Evolutionary conservation across 2,329 filamentous ascomycete genomes (phyloP).

Genomic region (Venturia carpophila): DNA sequence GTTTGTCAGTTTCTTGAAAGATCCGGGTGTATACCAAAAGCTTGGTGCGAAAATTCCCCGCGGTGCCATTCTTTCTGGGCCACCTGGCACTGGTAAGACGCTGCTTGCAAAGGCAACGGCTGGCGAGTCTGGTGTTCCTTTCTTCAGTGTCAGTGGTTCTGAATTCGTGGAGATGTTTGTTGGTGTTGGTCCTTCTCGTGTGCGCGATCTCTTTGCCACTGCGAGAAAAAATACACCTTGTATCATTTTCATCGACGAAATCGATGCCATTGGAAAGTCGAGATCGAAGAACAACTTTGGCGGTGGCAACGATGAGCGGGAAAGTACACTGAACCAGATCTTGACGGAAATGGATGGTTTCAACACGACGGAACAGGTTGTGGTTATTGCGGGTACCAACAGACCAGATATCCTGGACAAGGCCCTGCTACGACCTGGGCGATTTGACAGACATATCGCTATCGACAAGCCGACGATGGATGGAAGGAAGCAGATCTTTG

Average conservation of each 20-base stretch:
- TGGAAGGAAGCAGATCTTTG: conserved; percentile 91
- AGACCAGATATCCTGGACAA: conserved; percentile 90
- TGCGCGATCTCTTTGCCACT: conserved; percentile 88
- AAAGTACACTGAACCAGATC: conserved; percentile 96
- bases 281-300: conserved; percentile 75
- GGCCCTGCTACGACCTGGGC: conserved; percentile 90
- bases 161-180: conserved; percentile 99
- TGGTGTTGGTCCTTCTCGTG: conserved; percentile 90
- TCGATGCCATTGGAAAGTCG: conserved; percentile 92
- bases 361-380: conserved; percentile 92
- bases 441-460: conserved; percentile 92
- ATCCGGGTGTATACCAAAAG: conserved; percentile 84
- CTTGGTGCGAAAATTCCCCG: conserved; percentile 96
- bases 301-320: conserved; percentile 93
- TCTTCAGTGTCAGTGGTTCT: conserved; percentile 96
- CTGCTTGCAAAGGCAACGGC: conserved; percentile 94
- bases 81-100: conserved; percentile 97
- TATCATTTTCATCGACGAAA: conserved; percentile 99
- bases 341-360: conserved; percentile 99
- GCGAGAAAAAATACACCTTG: conserved; percentile 94
- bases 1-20: conserved; percentile 94
- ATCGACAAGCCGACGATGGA: conserved; percentile 97
- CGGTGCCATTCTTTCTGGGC: conserved; percentile 93
- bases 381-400: conserved; percentile 95
- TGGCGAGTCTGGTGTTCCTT: conserved; percentile 91